phyloP scores from a whole-genome alignment of 2,329 filamentous ascomycete genomes.

The Fusarium subtropicale region DNA sequence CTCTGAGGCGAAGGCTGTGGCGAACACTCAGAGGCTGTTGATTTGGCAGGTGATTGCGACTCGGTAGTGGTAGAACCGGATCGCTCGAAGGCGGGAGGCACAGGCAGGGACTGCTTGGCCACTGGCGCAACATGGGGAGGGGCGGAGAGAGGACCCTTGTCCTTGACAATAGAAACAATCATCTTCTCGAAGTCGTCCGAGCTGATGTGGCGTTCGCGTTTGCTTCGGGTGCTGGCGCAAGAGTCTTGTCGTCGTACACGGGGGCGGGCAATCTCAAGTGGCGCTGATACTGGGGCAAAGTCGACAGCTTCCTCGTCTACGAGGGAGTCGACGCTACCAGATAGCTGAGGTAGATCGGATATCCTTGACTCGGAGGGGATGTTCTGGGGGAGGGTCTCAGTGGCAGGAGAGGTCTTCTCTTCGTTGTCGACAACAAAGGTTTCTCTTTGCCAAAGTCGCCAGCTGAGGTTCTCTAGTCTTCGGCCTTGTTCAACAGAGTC shows the following conservation, averaged over 20 bases:
- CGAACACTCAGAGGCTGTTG: constrained; percentile 56
- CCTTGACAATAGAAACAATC: constrained; percentile 91
- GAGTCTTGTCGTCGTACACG: constrained; percentile 79
- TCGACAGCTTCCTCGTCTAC: constrained; percentile 75
- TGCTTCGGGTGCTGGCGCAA: constrained; percentile 74
- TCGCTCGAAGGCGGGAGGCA: constrained; percentile 53
- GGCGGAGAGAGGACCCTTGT: constrained; percentile 71
- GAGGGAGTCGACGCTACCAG: constrained; percentile 80
- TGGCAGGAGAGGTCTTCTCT: constrained; percentile 60
- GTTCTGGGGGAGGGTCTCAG: constrained; percentile 61
- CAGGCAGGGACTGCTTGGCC: constrained; percentile 57
- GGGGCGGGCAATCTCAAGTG: constrained; percentile 72
- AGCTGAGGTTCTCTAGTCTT: constrained; percentile 93
- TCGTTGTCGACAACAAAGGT: constrained; percentile 77
- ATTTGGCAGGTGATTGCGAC: constrained; percentile 64
- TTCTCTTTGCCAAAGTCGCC: constrained; percentile 94
- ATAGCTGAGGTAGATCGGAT: constrained; percentile 75
- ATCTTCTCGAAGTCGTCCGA: constrained; percentile 93
- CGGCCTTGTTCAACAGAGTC: constrained; percentile 94
- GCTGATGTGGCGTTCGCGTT: constrained; percentile 91
- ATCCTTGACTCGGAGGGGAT: constrained; percentile 59
- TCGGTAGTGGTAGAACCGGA: constrained; percentile 60
- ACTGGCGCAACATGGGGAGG: constrained; percentile 47
- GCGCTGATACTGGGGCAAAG: constrained; percentile 64
- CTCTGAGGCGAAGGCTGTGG: constrained; percentile 47